Evolutionary conservation across 805 yeast genomes (phyloP), one percentile per base, ranked within the genome.

Genomic region (Torulaspora delbrueckii): DNA sequence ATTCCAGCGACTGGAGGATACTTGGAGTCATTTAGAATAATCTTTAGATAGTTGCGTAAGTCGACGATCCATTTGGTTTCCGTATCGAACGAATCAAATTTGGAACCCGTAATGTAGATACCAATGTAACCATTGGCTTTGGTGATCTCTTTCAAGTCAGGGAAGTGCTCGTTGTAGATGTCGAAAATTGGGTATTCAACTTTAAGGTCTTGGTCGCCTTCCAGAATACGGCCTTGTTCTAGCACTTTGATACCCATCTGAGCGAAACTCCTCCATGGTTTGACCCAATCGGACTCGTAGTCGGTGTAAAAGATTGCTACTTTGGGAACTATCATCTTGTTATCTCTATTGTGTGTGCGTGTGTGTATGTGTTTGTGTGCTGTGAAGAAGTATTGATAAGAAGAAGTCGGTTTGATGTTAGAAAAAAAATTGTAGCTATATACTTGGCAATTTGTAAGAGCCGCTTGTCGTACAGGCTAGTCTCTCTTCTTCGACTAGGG

Each of bases 1-100:
- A 88, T 69, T 3, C 95, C 95, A 5, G 78, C 74, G 3, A 80
- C 46, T 2, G 84, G 83, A n/a, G 74, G 64, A 26, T 57, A 47
- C 47, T 23, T 49, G 8, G 34, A 42, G 9, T 47, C 50, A 8
- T 38, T 34, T 9, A 57, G 38, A 18, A 55, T 51, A 35, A 38
- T 47, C 18, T 26, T 13, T 25, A 76, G 55, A 42, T 74, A 66
- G 8, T 60, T 46, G 49, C 73, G 70, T 24, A 77, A 55, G 26
- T 60, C 55, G 19, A 55, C 52, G 33, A 76, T 68, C 80, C 80
- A 76, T 14, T 58, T 57, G 5, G 59, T 57, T 1, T 59, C 62
- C 3, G 52, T 54, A 23, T 59, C 71, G 57, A 72, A 75, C 2
- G 77, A 60, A 51, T 76, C 81, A 31, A 68, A 53, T 37, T 72